Conservation (phyloP, 306 rosid genomes). For the Echinosophora koreensis region DNA sequence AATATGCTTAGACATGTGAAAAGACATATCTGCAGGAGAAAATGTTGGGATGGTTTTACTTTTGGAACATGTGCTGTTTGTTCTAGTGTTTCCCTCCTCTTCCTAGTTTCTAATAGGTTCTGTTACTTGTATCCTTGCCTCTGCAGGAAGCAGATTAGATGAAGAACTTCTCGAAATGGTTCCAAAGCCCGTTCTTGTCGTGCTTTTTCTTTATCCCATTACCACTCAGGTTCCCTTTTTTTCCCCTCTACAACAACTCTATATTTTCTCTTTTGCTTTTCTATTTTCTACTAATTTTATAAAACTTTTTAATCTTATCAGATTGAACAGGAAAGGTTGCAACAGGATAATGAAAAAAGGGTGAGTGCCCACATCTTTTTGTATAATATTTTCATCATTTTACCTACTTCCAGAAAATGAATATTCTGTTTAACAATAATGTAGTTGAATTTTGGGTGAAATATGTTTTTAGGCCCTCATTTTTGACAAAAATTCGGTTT, state of each 20-base stretch:
- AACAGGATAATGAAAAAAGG: too few species aligned
- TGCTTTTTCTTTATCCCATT: too few species aligned
- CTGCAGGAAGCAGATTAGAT: slow-evolving; percentile 56
- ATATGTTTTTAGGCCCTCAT: neutral
- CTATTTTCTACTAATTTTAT: slow-evolving; percentile 40
- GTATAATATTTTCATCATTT: slow-evolving; percentile 16
- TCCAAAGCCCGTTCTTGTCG: too few species aligned
- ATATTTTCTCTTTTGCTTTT: neutral
- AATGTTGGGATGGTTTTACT: slow-evolving; percentile 15
- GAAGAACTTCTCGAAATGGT: too few species aligned
- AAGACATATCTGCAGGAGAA: neutral
- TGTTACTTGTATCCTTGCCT: slow-evolving; percentile 30
- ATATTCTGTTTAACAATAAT: neutral
- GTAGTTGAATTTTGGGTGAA: neutral
- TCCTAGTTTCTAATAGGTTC: slow-evolving; percentile 22
- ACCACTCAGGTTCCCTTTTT: slow-evolving; percentile 37
- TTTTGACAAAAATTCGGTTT: too few species aligned
- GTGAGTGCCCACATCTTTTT: neutral
- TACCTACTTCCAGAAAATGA: neutral
- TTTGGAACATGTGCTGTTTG: slow-evolving; percentile 19
- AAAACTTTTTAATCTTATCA: too few species aligned
- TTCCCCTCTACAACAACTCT: neutral
- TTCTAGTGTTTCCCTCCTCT: slow-evolving; percentile 30
- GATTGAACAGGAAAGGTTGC: slow-evolving; percentile 68
- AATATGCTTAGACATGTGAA: slow-evolving; percentile 14